Base-by-base conservation (phyloP, 345 rosid genomes). In the Salix brachista region DNA sequence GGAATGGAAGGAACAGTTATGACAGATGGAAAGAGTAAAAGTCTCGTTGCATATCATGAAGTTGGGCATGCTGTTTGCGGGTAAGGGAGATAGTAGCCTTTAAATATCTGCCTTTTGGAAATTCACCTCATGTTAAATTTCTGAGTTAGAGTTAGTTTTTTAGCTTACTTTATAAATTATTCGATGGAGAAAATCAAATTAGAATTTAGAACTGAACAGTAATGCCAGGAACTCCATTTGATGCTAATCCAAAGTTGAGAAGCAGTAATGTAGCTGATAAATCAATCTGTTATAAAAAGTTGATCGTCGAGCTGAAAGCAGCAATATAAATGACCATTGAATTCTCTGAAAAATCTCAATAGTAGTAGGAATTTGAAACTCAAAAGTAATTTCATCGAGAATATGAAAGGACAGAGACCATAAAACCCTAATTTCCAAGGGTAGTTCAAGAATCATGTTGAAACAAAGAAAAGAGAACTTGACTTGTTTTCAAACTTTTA, bases 1-100 rank as follows among this genome's bases (percentile, higher is more conserved):
- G 98, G 98, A 61, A 94, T 94, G 98, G 98, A 94, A 82, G 98
- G 98, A 81, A 94, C 98, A 0, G 97, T 94, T n/a, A 94, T 94
- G 98, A 94, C 97, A 0, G 98, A 94, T 76, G 92, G 98, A 48
- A 94, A 94, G 89, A 91, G 98, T 77, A 94, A 94, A 80, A 94
- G 98, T 86, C 86, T 94, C 78, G 97, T 94, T 77, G 97, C 98
- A 26, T 92, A 94, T 88, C 98, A 94, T 76, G 98, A 94, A 88
- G 98, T 94, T 66, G 97, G 98, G 67, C 98, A 94, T 69, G 97
- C 98, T 30, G 84, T 94, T 70, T 94, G 98, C 67, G 97, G 98
- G 98, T 92, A 67, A 83, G 94, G 78, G 75, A 84, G 61, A 81
- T 60, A 25, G 26, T 46, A 62, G 69, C 76, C 23, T n/a, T 30